Conservation (phyloP, 140 eudicot genomes). For the Anethum foeniculum region DNA sequence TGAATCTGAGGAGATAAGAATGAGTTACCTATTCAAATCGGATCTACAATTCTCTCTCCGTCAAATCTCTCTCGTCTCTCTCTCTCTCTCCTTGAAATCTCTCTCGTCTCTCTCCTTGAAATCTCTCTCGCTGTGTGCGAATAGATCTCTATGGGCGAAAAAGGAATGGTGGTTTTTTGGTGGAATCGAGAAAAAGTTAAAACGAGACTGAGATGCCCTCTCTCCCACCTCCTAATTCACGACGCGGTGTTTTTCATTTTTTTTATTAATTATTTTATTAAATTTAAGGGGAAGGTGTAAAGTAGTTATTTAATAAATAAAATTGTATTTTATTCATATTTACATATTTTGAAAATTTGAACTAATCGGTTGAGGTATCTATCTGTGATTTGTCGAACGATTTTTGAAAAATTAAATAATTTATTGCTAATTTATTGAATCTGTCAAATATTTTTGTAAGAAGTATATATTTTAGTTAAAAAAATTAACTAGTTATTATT, state of each 20-base stretch:
- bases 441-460: too few species aligned
- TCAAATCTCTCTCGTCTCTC: not conserved
- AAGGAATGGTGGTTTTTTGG: not conserved
- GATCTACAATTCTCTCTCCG: not conserved
- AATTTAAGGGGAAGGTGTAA: too few species aligned
- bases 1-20: not conserved
- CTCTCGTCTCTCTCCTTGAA: not conserved
- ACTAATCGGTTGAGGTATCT: too few species aligned
- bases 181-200: not conserved
- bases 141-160: slow-evolving; percentile 4
- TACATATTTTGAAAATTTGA: too few species aligned
- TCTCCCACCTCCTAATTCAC: not conserved
- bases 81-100: not conserved
- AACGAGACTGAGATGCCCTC: not conserved
- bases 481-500: too few species aligned
- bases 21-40: not conserved
- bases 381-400: too few species aligned
- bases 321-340: too few species aligned
- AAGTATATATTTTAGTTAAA: too few species aligned
- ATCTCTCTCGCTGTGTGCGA: not conserved
- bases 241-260: not conserved
- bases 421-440: too few species aligned
- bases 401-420: too few species aligned
- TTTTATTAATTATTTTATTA: not conserved
- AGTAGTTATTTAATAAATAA: too few species aligned